These are phyloP conservation scores for sorghum (Sorghum bicolor) DNA, from an alignment of 176 grass and related monocot species.

Conservation along the genomic window DNA sequence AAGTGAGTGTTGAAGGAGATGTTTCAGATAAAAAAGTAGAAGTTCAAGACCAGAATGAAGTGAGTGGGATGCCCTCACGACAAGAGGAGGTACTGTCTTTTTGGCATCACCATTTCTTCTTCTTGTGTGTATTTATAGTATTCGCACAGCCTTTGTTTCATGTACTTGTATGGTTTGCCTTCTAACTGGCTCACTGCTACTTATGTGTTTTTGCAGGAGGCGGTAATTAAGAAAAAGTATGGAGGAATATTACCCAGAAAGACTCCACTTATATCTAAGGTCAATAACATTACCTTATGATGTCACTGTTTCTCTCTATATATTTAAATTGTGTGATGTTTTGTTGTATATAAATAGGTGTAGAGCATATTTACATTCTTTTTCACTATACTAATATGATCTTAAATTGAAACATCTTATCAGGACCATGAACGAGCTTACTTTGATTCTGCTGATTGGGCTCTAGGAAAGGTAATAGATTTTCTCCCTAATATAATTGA, in stretches of 20 bases:
- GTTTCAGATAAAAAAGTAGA: constrained; percentile 31
- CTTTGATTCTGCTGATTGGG: constrained; percentile 99
- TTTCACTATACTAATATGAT: constrained; percentile 9
- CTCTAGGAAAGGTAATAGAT: constrained; percentile 79
- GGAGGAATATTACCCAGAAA: constrained; percentile 72
- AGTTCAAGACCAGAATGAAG: constrained; percentile 48
- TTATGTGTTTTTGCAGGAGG: constrained; percentile 49
- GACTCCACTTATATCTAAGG: constrained; percentile 85
- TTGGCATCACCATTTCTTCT: neutral
- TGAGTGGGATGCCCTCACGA: constrained; percentile 46
- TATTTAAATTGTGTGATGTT: neutral
- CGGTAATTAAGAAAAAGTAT: constrained; percentile 78
- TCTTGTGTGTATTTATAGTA: neutral
- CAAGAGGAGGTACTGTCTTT: constrained; percentile 50
- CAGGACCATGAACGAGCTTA: constrained; percentile 94
- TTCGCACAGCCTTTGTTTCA: neutral
- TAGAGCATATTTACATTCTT: neutral
- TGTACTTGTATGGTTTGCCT: neutral
- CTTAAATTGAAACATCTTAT: constrained; percentile 26
- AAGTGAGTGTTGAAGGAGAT: constrained; percentile 38
- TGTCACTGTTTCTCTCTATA: neutral
- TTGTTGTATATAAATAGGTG: neutral
- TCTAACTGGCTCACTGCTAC: neutral
- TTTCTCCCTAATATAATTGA: neutral
- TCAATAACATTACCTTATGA: constrained; percentile 16